These are phyloP conservation scores for Phaeoacremonium minimum DNA, from an alignment of 2,329 filamentous ascomycete genomes.

Conservation along the genomic window DNA sequence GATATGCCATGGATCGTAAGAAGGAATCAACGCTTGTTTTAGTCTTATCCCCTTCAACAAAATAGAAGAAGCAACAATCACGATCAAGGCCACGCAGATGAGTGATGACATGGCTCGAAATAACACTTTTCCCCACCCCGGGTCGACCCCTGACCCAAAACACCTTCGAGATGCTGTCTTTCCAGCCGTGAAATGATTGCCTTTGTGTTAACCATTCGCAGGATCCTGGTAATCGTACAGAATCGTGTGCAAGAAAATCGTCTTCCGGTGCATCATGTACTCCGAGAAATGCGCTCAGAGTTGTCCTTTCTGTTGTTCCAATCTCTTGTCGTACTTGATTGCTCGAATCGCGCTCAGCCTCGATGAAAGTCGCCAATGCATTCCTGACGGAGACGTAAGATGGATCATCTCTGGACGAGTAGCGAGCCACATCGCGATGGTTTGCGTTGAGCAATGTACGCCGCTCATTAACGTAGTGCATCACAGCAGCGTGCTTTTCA, in stretches of 20 bases:
- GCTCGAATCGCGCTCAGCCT: neutral
- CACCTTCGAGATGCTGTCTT: neutral
- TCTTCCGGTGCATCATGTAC: constrained; percentile 10
- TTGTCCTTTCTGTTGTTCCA: neutral
- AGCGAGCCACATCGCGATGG: constrained; percentile 22
- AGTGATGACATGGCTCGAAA: constrained; percentile 10
- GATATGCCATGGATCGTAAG: constrained; percentile 21
- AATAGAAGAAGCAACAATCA: constrained; percentile 15
- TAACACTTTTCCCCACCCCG: constrained; percentile 14
- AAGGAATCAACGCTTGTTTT: constrained; percentile 26
- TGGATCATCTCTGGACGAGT: constrained; percentile 13
- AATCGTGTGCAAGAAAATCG: constrained; percentile 8
- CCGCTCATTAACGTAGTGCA: constrained; percentile 21
- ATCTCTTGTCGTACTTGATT: neutral
- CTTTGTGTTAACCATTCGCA: constrained; percentile 11
- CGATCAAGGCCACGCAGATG: constrained; percentile 4
- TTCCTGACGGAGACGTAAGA: constrained; percentile 20
- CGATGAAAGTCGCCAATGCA: constrained; percentile 13
- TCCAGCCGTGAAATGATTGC: constrained; percentile 6
- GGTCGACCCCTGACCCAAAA: constrained; percentile 14
- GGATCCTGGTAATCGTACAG: constrained; percentile 2
- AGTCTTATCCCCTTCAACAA: constrained; percentile 21
- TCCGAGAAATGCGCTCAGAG: constrained; percentile 4
- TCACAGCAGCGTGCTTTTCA: constrained; percentile 20
- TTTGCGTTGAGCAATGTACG: constrained; percentile 20